phyloP scores from a whole-genome alignment of 805 yeast genomes.

The Cyberlindnera japonica region DNA sequence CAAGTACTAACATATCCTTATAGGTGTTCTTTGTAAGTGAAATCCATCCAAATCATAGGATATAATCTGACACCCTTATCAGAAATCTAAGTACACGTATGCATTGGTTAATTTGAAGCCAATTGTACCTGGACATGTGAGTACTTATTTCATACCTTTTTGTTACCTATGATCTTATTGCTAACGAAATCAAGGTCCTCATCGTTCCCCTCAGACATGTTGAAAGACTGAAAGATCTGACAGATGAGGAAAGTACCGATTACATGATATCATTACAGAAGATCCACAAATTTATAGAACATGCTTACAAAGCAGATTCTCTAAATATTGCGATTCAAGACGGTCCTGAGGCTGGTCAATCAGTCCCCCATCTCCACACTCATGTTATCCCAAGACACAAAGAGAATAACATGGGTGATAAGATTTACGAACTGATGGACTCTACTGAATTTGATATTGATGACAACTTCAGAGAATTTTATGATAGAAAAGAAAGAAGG shows the following conservation, averaged over 20 bases:
- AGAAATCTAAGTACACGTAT: constrained; percentile 61
- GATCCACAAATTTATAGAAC: constrained; percentile 63
- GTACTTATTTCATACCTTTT: constrained; percentile 10
- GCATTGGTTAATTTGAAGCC: constrained; percentile 93
- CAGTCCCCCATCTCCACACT: constrained; percentile 93
- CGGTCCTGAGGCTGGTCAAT: constrained; percentile 94
- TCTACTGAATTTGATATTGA: constrained; percentile 43
- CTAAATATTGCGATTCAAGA: constrained; percentile 92
- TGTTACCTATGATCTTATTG: constrained; percentile 11
- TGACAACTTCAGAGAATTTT: constrained; percentile 28
- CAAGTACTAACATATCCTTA: not conserved
- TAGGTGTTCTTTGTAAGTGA: constrained; percentile 13
- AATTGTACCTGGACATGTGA: constrained; percentile 83
- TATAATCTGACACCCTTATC: constrained; percentile 12
- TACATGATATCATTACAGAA: constrained; percentile 72
- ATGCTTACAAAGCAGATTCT: constrained; percentile 72
- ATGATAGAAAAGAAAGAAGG: constrained; percentile 29
- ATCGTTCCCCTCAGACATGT: constrained; percentile 79
- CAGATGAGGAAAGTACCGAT: constrained; percentile 69
- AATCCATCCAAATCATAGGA: not conserved
- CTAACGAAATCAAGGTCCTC: constrained; percentile 35
- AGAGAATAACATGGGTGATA: constrained; percentile 60
- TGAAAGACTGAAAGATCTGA: constrained; percentile 63
- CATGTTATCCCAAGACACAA: constrained; percentile 85
- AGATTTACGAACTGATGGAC: constrained; percentile 66